Conservation (phyloP, 352 stramenopile genomes). For the Phytophthora boehmeriae region DNA sequence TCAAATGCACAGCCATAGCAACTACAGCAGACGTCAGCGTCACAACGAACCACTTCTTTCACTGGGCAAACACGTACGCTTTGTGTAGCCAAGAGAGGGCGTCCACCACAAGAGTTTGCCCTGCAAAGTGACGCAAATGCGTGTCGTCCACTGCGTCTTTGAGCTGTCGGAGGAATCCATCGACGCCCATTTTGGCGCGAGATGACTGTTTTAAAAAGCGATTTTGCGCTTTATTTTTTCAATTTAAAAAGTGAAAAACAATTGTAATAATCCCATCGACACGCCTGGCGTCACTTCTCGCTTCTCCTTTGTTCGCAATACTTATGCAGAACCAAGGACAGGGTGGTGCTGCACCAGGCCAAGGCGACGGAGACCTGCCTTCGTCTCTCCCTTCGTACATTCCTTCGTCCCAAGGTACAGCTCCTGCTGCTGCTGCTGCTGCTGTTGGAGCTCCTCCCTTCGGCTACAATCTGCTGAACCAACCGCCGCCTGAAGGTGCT, state of each 20-base stretch:
- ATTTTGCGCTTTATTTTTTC: too few species aligned
- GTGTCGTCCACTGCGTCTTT: constrained; percentile 58
- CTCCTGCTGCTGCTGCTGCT: too few species aligned
- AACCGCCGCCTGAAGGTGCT: constrained; percentile 30
- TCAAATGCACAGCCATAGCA: constrained; percentile 84
- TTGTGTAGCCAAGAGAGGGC: constrained; percentile 85
- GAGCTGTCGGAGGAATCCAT: constrained; percentile 67
- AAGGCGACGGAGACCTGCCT: constrained; percentile 62
- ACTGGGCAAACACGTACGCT: constrained; percentile 69
- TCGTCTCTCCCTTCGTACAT: constrained; percentile 82
- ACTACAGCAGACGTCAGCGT: constrained; percentile 27
- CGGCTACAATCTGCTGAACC: constrained; percentile 41
- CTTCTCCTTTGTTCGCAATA: too few species aligned
- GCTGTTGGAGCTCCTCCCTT: constrained; percentile 28
- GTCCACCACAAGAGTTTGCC: constrained; percentile 68
- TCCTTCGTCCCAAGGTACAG: constrained; percentile 21
- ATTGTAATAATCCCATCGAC: constrained; percentile 1
- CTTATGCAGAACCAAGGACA: constrained; percentile 30
- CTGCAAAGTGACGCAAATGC: constrained; percentile 57
- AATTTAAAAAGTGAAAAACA: too few species aligned
- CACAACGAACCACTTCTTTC: too few species aligned
- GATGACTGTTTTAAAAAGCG: too few species aligned
- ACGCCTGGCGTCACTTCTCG: too few species aligned
- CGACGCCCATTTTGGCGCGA: constrained; percentile 64
- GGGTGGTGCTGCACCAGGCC: constrained; percentile 4